phyloP scores from a whole-genome alignment of 2,329 filamentous ascomycete species.

The Tolypocladium pustulatum region DNA sequence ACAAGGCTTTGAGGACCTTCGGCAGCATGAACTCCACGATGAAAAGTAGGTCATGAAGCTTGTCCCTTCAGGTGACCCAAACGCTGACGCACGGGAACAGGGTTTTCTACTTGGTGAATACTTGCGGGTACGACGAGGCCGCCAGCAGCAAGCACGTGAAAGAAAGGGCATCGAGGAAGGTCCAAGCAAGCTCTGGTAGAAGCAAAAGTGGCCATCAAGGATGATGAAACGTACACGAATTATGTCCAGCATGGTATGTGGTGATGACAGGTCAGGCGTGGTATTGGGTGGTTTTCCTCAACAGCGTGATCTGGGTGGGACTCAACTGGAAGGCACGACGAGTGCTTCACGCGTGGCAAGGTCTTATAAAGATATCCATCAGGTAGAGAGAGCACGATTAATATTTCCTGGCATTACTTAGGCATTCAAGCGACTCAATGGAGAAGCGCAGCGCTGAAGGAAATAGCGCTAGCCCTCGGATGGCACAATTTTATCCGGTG shows the following conservation, averaged over 20 bases:
- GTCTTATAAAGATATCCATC: background rate
- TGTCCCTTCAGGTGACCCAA: background rate
- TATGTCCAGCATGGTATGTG: background rate
- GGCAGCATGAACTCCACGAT: conserved; percentile 54
- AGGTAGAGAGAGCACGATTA: background rate
- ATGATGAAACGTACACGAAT: conserved; percentile 1
- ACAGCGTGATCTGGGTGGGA: background rate
- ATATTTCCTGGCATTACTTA: background rate
- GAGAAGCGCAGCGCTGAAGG: background rate
- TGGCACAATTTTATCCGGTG: background rate
- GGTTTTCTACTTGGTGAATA: conserved; percentile 37
- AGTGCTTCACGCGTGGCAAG: background rate
- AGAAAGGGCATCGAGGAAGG: conserved; percentile 23
- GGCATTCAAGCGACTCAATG: background rate
- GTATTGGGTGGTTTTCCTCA: background rate
- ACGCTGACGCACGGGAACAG: conserved; percentile 23
- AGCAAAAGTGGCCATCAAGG: conserved; percentile 4
- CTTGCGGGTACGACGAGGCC: conserved; percentile 43
- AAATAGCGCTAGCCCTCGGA: too few relatives aligned
- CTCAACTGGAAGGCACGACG: background rate
- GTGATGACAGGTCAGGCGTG: background rate
- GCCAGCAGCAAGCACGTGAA: conserved; percentile 36
- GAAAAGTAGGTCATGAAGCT: conserved; percentile 57
- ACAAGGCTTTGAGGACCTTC: conserved; percentile 62
- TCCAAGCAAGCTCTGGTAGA: conserved; percentile 15